Evolutionary conservation across 2,329 filamentous ascomycete species (phyloP).

Genomic region (Paecilomyces formosus): DNA sequence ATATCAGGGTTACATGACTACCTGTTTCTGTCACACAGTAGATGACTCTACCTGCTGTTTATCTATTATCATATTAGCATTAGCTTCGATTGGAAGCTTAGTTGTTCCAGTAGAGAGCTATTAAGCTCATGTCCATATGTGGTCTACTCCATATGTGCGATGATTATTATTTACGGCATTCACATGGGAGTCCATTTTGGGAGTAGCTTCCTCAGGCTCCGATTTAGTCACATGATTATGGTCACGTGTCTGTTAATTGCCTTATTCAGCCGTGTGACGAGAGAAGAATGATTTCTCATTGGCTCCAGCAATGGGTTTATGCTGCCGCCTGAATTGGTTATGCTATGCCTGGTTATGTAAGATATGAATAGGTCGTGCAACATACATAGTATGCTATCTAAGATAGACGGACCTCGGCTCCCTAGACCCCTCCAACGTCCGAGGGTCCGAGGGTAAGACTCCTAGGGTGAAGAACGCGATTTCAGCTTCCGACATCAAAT

Average conservation of each 20-base stretch:
- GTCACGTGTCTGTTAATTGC: background rate
- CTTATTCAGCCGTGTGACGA: background rate
- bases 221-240: background rate
- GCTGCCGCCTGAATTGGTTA: no score
- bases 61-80: background rate
- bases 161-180: background rate
- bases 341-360: no score
- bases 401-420: background rate
- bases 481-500: background rate
- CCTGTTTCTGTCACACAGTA: background rate
- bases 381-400: no score
- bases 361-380: no score
- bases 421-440: background rate
- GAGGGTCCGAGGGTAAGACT: background rate
- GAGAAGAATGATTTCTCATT: no score
- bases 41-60: background rate
- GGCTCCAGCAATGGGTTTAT: no score
- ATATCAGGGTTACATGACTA: conserved; percentile 41
- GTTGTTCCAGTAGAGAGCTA: no score
- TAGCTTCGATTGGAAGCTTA: background rate
- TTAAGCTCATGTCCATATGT: no score
- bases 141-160: background rate
- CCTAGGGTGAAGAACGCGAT: background rate
- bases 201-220: background rate
- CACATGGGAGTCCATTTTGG: background rate